Conservation (phyloP, 2,329 filamentous ascomycete species). For the Talaromyces atroroseus region DNA sequence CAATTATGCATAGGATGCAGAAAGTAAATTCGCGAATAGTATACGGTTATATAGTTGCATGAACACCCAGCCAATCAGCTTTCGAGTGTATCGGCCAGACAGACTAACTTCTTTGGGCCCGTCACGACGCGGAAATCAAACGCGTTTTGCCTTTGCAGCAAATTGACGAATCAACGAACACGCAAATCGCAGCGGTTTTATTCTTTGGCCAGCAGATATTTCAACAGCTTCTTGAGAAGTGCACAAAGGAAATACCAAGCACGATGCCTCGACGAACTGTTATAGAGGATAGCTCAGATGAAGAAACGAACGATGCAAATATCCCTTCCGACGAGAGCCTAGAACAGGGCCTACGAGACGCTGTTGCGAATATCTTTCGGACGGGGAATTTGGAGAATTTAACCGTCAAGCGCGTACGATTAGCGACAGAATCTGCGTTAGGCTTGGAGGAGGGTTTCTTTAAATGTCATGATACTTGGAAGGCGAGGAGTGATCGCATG, state of each 20-base stretch:
- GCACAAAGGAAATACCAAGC: not conserved
- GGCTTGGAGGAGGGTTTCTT: conserved; percentile 51
- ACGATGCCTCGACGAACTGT: conserved; percentile 27
- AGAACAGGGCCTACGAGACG: conserved; percentile 35
- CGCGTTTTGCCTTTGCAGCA: not conserved
- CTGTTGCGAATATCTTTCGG: conserved; percentile 32
- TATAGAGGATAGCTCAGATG: conserved; percentile 29
- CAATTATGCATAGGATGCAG: not conserved
- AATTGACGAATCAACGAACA: not conserved
- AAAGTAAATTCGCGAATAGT: not conserved
- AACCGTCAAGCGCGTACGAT: conserved; percentile 54
- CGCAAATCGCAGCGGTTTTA: not conserved
- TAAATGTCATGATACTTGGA: conserved; percentile 52
- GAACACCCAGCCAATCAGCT: not conserved
- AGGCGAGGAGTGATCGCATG: conserved; percentile 47
- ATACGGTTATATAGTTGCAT: not conserved
- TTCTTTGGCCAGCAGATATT: not conserved
- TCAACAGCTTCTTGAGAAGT: not conserved
- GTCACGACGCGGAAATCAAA: not conserved
- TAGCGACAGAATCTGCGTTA: conserved; percentile 48
- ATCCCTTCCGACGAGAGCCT: conserved; percentile 29
- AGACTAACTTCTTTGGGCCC: not conserved
- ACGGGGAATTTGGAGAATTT: conserved; percentile 45
- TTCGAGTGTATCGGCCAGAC: not conserved
- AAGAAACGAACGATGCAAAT: conserved; percentile 20